Evolutionary conservation across 305 asterid species (phyloP), one percentile per base, ranked within the genome.

Genomic region (Galium porrigens): DNA sequence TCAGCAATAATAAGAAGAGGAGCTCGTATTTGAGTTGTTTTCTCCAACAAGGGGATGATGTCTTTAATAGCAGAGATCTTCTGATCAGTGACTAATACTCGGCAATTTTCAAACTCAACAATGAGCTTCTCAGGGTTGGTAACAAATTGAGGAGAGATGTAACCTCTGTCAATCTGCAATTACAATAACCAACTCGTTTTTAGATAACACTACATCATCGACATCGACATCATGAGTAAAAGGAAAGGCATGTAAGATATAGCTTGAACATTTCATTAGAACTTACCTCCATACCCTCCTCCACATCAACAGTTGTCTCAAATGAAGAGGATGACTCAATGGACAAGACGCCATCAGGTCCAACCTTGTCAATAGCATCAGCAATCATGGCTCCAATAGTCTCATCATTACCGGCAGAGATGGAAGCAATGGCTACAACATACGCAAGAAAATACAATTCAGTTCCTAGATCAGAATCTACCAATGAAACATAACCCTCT

Each of bases 231-330:
- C 15, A 10, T 22, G 44, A 46, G n/a, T 3, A 10, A 34, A 44
- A 44, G 7, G 27, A 54, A 58, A 65, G n/a, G 36, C 32, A 27
- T 27, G 1, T 53, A 42, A 14, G 6, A 0, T 15, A 9, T 12
- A 30, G 30, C 48, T 51, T 8, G 18, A 49, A 9, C 2, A 32
- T 48, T 41, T 51, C 17, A 30, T 17, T 49, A 27, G 42, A 5
- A 75, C 81, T 4, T 5, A 92, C 98, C 98, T 89, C 99, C 99
- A 89, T 92, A 81, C 99, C 99, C 69, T 92, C 99, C 84, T 92
- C 99, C 49, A 92, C 99, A 55, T 87, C 96, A 14, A 92, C 94
- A 6, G 99, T 84, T 22, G 99, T 92, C 79, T 92, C 99, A 70
- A 92, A 92, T 56, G 99, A 92, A 59, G 99, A 89, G 3, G 99